Evolutionary conservation across 108 stramenopile species (phyloP).

Genomic region (Nitzschia sp.): DNA sequence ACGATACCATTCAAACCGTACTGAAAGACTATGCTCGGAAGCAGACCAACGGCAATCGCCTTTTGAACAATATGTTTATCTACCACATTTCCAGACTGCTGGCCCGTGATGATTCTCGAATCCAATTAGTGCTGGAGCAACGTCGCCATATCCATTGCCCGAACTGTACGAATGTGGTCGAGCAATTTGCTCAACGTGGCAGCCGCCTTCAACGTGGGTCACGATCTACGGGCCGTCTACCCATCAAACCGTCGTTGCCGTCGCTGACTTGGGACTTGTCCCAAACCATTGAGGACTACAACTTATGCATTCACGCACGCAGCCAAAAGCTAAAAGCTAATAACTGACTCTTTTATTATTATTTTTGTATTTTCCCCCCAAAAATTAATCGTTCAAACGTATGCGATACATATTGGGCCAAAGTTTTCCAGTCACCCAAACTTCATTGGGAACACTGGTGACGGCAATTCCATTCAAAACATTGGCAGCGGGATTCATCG

Average conservation of each 20-base stretch:
- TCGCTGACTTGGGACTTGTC: neutral
- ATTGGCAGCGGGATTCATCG: constrained; percentile 43
- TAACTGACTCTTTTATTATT: no score
- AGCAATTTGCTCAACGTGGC: neutral
- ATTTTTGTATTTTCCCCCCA: no score
- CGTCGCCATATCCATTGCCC: neutral
- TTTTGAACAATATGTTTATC: constrained; percentile 9
- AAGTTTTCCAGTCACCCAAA: constrained; percentile 70
- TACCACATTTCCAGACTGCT: neutral
- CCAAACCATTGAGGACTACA: neutral
- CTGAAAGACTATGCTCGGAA: neutral
- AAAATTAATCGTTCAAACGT: constrained; percentile 2
- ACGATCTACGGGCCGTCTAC: no score
- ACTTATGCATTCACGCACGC: neutral
- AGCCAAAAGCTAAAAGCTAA: neutral
- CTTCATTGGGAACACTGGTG: constrained; percentile 58
- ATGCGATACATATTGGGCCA: constrained; percentile 78
- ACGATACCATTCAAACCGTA: neutral
- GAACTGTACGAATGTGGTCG: constrained; percentile 4
- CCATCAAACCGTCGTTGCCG: neutral
- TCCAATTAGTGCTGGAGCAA: constrained; percentile 4
- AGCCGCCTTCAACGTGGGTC: neutral
- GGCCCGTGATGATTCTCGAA: constrained; percentile 3
- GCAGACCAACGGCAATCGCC: neutral
- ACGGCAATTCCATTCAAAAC: constrained; percentile 88